These are phyloP conservation scores for Maudiozyma saulgeensis DNA, from an alignment of 805 yeast genomes.

Conservation along the genomic window DNA sequence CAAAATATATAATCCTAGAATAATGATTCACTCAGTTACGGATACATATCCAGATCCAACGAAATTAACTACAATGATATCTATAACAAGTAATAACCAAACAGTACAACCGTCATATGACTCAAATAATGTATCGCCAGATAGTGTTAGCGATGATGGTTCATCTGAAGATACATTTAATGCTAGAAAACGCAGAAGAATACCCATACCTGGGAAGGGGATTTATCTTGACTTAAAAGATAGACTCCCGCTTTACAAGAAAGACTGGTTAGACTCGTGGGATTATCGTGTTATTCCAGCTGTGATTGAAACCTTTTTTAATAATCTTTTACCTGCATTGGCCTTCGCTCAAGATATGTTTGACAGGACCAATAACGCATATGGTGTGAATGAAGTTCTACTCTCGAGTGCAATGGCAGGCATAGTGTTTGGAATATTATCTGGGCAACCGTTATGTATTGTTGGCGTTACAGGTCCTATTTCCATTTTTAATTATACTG, in stretches of 20 bases:
- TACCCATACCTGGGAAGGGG: slow-evolving; percentile 27
- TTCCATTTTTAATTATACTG: slow-evolving; percentile 83
- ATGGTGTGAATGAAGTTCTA: slow-evolving; percentile 86
- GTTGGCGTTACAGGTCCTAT: slow-evolving; percentile 98
- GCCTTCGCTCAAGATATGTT: slow-evolving; percentile 98
- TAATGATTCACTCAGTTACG: too few species aligned
- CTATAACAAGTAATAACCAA: too few species aligned
- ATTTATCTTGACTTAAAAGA: slow-evolving; percentile 30
- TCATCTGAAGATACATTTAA: not conserved
- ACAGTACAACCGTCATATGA: too few species aligned
- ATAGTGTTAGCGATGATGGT: not conserved
- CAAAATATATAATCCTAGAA: too few species aligned
- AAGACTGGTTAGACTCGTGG: slow-evolving; percentile 77
- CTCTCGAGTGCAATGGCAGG: slow-evolving; percentile 84
- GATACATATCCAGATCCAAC: too few species aligned
- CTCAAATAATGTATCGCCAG: not conserved
- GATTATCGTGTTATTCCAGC: slow-evolving; percentile 86
- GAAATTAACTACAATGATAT: too few species aligned
- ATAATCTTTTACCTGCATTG: slow-evolving; percentile 83
- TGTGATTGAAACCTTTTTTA: slow-evolving; percentile 73
- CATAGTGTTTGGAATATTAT: slow-evolving; percentile 70
- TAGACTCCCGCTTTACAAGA: slow-evolving; percentile 50
- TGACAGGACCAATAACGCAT: slow-evolving; percentile 75
- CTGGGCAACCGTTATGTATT: slow-evolving; percentile 88
- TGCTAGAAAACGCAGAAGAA: not conserved